Conservation (phyloP, 2,329 filamentous ascomycete genomes). For the Xylaria sp. region DNA sequence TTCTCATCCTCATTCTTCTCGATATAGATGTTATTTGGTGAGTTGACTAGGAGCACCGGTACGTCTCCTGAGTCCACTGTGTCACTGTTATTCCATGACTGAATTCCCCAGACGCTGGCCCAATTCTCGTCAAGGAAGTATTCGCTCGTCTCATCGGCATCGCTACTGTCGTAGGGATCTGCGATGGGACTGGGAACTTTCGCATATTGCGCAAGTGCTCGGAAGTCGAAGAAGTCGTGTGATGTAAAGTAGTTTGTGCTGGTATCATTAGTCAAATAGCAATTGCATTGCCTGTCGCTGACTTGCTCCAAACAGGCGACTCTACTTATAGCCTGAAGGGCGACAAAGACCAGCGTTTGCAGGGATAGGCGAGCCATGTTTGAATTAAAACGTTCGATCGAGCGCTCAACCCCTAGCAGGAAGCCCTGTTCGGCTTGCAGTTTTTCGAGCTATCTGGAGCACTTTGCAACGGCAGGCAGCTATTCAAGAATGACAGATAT, state of each 20-base stretch:
- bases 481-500: neutral
- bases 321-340: constrained; percentile 34
- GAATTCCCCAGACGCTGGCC: constrained; percentile 49
- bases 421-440: neutral
- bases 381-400: constrained; percentile 17
- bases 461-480: neutral
- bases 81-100: constrained; percentile 53
- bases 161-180: constrained; percentile 46
- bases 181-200: constrained; percentile 47
- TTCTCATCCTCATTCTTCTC: constrained; percentile 53
- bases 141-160: constrained; percentile 46
- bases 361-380: constrained; percentile 33
- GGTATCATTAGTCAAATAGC: constrained; percentile 61
- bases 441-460: neutral
- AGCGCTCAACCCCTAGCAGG: constrained; percentile 2
- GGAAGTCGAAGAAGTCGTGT: constrained; percentile 64
- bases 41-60: constrained; percentile 53
- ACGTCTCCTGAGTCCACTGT: constrained; percentile 46
- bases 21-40: constrained; percentile 58
- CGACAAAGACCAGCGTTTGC: constrained; percentile 36
- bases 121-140: constrained; percentile 50
- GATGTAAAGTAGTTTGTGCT: constrained; percentile 56
- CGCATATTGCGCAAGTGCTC: constrained; percentile 55
- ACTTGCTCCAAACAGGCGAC: constrained; percentile 42
- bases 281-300: constrained; percentile 53